Evolutionary conservation across 2,329 filamentous ascomycete species (phyloP).

Genomic region (Karstenula rhodostoma): DNA sequence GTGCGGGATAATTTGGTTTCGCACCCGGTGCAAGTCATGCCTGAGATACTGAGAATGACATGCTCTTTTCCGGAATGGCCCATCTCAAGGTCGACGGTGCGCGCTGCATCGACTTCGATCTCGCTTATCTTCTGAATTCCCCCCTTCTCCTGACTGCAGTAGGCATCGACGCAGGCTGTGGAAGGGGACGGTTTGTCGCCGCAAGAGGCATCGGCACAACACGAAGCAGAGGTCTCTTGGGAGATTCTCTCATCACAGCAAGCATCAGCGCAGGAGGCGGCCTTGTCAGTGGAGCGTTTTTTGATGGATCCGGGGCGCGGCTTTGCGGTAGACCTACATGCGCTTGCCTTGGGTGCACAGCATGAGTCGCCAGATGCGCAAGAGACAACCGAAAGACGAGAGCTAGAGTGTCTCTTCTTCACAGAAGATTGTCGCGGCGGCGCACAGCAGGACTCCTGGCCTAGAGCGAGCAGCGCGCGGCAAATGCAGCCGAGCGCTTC

Average conservation of each 20-base stretch:
- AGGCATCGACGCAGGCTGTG: not conserved
- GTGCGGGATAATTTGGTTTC: slow-evolving; percentile 69
- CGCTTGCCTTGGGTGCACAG: slow-evolving; percentile 6
- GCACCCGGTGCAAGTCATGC: slow-evolving; percentile 79
- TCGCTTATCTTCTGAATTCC: not conserved
- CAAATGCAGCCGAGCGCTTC: slow-evolving; percentile 20
- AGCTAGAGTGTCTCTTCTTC: not conserved
- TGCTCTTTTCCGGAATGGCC: slow-evolving; percentile 55
- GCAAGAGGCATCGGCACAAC: too few relatives aligned
- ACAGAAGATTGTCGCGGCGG: not conserved
- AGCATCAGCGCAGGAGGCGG: not conserved
- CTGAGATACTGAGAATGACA: slow-evolving; percentile 68
- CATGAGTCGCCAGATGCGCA: slow-evolving; percentile 14
- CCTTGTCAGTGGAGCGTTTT: not conserved
- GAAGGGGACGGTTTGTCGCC: too few relatives aligned
- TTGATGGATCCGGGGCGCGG: too few relatives aligned
- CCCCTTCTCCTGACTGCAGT: not conserved
- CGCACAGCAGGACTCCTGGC: slow-evolving; percentile 19
- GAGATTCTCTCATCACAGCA: not conserved
- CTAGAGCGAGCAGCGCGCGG: slow-evolving; percentile 8
- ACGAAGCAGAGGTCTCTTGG: too few relatives aligned
- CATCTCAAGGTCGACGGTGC: slow-evolving; percentile 31
- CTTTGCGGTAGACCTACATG: too few relatives aligned
- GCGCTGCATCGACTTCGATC: not conserved
- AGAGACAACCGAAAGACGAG: not conserved